Percentiles rank a stretch among this genome's conserved stretches.
Evolutionary conservation across 176 grass and related monocot genomes (phyloP).

Genomic region (Oryza brachyantha): DNA sequence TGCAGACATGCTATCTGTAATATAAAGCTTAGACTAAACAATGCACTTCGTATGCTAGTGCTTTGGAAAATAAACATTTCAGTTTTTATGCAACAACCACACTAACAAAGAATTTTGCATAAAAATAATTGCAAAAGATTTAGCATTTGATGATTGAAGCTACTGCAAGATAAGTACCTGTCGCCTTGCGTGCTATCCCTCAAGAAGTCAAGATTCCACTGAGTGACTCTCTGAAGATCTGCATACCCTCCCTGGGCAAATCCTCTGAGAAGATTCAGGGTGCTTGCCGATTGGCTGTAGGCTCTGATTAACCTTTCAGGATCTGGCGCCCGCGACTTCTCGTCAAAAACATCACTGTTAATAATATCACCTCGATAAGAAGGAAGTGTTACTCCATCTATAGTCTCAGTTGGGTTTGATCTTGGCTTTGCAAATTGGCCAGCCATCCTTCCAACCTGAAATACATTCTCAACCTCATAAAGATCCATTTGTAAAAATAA

Average conservation of each 20-base stretch:
- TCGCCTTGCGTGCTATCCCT: slow-evolving; percentile 41
- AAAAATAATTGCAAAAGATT: not conserved
- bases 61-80: not conserved
- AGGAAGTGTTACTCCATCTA: slow-evolving; percentile 44
- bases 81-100: not conserved
- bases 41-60: not conserved
- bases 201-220: slow-evolving; percentile 54
- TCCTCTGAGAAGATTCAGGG: slow-evolving; percentile 50
- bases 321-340: slow-evolving; percentile 46
- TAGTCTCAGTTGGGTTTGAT: slow-evolving; percentile 39
- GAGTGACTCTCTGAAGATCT: slow-evolving; percentile 40
- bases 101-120: slow-evolving; percentile 12
- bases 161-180: slow-evolving; percentile 12
- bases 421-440: slow-evolving; percentile 59
- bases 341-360: slow-evolving; percentile 40
- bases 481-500: not conserved
- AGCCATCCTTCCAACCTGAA: slow-evolving; percentile 59
- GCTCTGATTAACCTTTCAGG: slow-evolving; percentile 43
- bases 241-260: slow-evolving; percentile 46
- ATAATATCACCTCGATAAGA: slow-evolving; percentile 56
- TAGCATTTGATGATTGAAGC: not conserved
- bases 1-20: not conserved
- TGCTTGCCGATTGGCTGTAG: slow-evolving; percentile 48
- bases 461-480: slow-evolving; percentile 6
- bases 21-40: not conserved